phyloP scores from a whole-genome alignment of 768 basidiomycete species.

The Boletus tomentosulus region DNA sequence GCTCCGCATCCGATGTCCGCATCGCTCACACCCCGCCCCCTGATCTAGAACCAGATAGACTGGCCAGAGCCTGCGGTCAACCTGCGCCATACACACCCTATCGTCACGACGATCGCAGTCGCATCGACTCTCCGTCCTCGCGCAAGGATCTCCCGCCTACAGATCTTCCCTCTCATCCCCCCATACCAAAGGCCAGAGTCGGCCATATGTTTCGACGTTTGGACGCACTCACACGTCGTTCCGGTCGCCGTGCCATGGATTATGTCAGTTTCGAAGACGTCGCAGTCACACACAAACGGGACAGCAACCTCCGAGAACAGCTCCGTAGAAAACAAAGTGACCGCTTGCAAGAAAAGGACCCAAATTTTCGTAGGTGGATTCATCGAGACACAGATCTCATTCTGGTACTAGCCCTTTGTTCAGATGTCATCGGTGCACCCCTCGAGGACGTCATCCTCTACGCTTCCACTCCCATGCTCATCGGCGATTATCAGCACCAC shows the following conservation, averaged over 20 bases:
- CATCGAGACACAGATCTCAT: not conserved
- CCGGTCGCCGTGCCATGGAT: conserved; percentile 24
- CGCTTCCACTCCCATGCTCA: conserved; percentile 30
- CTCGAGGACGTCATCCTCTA: conserved; percentile 32
- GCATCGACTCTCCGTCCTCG: not conserved
- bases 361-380: conserved; percentile 24
- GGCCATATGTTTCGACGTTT: conserved; percentile 24
- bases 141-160: not conserved
- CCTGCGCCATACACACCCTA: conserved; percentile 4
- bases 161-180: conserved; percentile 3
- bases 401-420: not conserved
- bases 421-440: conserved; percentile 37
- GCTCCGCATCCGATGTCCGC: conserved; percentile 23
- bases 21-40: conserved; percentile 17
- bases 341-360: conserved; percentile 18
- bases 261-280: conserved; percentile 25
- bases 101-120: conserved; percentile 5
- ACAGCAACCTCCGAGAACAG: conserved; percentile 23
- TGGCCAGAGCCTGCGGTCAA: conserved; percentile 29
- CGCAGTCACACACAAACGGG: conserved; percentile 11
- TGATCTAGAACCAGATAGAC: conserved; percentile 28
- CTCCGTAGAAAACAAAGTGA: conserved; percentile 17
- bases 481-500: conserved; percentile 37
- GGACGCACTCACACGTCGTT: conserved; percentile 22
- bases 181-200: conserved; percentile 17